phyloP scores from a whole-genome alignment of 352 stramenopile genomes.

The Globisporangium cylindrosporum region DNA sequence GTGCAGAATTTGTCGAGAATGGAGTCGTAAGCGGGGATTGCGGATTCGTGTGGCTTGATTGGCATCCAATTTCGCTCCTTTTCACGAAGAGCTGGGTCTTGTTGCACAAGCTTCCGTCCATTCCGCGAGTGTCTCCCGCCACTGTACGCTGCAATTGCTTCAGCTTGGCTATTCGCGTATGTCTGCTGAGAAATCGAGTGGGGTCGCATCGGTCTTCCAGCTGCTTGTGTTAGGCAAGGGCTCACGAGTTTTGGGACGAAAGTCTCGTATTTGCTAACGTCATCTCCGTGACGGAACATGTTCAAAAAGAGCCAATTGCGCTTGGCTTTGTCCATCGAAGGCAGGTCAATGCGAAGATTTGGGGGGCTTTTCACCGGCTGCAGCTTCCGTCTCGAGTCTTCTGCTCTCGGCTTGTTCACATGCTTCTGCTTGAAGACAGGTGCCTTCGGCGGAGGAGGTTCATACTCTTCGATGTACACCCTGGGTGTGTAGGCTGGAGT shows the following conservation, averaged over 20 bases:
- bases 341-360: conserved; percentile 47
- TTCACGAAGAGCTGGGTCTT: conserved; percentile 22
- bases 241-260: conserved; percentile 38
- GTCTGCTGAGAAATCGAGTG: conserved; percentile 19
- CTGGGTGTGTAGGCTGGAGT: conserved; percentile 8
- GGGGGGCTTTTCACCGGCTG: conserved; percentile 49
- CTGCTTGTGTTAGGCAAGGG: neutral
- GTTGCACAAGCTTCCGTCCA: conserved; percentile 28
- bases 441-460: conserved; percentile 36
- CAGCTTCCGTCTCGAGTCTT: conserved; percentile 30
- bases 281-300: conserved; percentile 74
- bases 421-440: conserved; percentile 35
- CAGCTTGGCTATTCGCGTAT: conserved; percentile 18
- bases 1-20: conserved; percentile 81
- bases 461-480: conserved; percentile 26
- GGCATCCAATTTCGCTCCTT: conserved; percentile 60
- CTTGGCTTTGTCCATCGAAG: conserved; percentile 59
- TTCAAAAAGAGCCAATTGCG: conserved; percentile 76
- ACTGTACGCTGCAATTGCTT: conserved; percentile 16
- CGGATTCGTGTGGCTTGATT: conserved; percentile 39
- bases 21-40: conserved; percentile 66
- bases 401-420: conserved; percentile 22
- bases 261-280: conserved; percentile 61
- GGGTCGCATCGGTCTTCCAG: conserved; percentile 3
- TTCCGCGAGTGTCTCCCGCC: conserved; percentile 3